phyloP scores from a whole-genome alignment of 441 rosid genomes.

The Pelargonium citronellum region DNA sequence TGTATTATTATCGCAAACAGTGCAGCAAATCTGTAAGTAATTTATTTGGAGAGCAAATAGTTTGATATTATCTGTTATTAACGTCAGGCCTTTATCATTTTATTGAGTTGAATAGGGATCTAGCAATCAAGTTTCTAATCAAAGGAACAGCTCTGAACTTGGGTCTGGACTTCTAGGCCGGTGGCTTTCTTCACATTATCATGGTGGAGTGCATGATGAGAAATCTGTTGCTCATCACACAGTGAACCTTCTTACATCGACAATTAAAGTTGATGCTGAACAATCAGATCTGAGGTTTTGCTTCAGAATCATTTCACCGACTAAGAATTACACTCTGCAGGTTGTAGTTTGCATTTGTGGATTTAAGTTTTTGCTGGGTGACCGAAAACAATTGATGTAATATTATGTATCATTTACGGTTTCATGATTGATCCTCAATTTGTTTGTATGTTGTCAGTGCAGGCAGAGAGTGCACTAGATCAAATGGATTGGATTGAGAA shows the following conservation, averaged over 20 bases:
- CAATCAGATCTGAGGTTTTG: conserved; percentile 96
- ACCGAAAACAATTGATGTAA: not conserved
- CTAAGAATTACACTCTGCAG: conserved; percentile 90
- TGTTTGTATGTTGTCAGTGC: conserved; percentile 31
- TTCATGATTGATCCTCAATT: conserved; percentile 17
- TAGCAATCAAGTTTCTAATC: conserved; percentile 53
- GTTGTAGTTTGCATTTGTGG: conserved; percentile 26
- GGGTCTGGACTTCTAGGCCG: conserved; percentile 76
- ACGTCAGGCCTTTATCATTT: not conserved
- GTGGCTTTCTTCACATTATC: conserved; percentile 95
- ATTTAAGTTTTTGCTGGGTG: not conserved
- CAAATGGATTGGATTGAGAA: conserved; percentile 98
- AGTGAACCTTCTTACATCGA: conserved; percentile 83
- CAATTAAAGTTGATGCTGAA: conserved; percentile 89
- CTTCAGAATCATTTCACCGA: conserved; percentile 89
- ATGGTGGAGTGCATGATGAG: conserved; percentile 82
- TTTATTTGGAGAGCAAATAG: not conserved
- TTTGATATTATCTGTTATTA: conserved; percentile 11
- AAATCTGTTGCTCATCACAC: conserved; percentile 92
- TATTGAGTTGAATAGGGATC: conserved; percentile 41
- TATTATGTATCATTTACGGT: not conserved
- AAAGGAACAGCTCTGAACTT: conserved; percentile 59
- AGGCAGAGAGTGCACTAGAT: conserved; percentile 93
- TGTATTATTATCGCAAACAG: conserved; percentile 89
- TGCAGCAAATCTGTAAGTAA: conserved; percentile 68